Evolutionary conservation across 495 filamentous ascomycete species (phyloP).

Genomic region (Penicillium pancosmium): DNA sequence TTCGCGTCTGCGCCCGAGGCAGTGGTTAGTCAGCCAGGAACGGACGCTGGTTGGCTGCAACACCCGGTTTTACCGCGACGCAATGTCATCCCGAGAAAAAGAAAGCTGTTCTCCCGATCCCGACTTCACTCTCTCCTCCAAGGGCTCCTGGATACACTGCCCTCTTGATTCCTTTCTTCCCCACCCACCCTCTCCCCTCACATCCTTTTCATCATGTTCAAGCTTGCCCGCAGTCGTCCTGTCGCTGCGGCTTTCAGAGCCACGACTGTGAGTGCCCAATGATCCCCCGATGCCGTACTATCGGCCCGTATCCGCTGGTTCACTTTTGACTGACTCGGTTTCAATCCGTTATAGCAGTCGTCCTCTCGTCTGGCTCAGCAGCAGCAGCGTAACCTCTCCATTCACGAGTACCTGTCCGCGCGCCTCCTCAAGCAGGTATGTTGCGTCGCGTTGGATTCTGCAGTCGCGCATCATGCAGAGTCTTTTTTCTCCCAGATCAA

Average conservation of each 20-base stretch:
- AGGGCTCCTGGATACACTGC: slow-evolving; percentile 8
- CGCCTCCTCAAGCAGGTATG: slow-evolving; percentile 82
- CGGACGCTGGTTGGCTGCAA: slow-evolving; percentile 31
- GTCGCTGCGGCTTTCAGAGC: slow-evolving; percentile 67
- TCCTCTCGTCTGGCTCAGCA: slow-evolving; percentile 54
- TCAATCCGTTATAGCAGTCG: slow-evolving; percentile 40
- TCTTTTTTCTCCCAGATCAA: slow-evolving; percentile 12
- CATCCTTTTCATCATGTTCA: slow-evolving; percentile 63
- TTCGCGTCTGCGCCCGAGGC: slow-evolving; percentile 29
- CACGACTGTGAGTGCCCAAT: slow-evolving; percentile 54
- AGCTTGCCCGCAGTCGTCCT: slow-evolving; percentile 68
- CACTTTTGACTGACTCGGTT: slow-evolving; percentile 26
- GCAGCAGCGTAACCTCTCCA: slow-evolving; percentile 87
- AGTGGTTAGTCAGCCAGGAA: slow-evolving; percentile 27
- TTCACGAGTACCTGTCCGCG: slow-evolving; percentile 96
- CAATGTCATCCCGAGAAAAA: slow-evolving; percentile 45
- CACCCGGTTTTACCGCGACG: slow-evolving; percentile 34
- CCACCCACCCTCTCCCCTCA: slow-evolving; percentile 26
- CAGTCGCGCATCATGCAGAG: slow-evolving; percentile 21
- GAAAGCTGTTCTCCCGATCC: slow-evolving; percentile 46
- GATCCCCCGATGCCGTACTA: slow-evolving; percentile 16
- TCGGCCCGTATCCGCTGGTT: slow-evolving; percentile 16
- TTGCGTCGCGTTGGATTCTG: slow-evolving; percentile 21
- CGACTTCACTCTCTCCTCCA: slow-evolving; percentile 14
- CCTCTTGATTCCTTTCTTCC: slow-evolving; percentile 25